Conservation (phyloP, 345 rosid species). For the Adansonia digitata region DNA sequence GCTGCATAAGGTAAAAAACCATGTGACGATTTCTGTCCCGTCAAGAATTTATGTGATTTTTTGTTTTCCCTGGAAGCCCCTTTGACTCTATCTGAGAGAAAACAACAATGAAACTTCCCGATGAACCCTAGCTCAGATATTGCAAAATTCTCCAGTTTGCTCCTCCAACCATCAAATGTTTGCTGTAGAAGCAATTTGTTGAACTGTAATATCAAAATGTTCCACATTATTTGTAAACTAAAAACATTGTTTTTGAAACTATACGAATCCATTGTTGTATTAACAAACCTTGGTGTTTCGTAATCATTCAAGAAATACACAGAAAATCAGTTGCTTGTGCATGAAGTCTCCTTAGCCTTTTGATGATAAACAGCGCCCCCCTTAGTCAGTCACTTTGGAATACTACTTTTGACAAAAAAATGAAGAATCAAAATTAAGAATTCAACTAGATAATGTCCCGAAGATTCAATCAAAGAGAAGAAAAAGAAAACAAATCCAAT, state of each 20-base stretch:
- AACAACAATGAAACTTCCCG: neutral
- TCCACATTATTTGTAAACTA: conserved; percentile 6
- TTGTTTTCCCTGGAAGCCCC: neutral
- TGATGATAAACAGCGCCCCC: neutral
- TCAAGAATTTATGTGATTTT: neutral
- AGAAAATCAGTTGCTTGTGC: neutral
- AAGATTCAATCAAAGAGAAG: neutral
- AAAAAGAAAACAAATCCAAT: too few relatives aligned
- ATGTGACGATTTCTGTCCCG: neutral
- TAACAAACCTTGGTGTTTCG: neutral
- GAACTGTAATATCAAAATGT: conserved; percentile 6
- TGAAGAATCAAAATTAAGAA: neutral
- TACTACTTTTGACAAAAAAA: neutral
- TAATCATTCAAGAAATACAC: conserved; percentile 10
- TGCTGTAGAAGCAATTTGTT: conserved; percentile 2
- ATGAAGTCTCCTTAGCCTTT: neutral
- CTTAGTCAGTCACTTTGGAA: neutral
- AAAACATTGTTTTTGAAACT: neutral
- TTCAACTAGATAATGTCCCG: neutral
- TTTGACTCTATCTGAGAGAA: conserved; percentile 8
- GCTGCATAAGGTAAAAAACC: conserved; percentile 9
- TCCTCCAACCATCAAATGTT: conserved; percentile 15
- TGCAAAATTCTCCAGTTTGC: conserved; percentile 9
- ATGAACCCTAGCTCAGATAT: conserved; percentile 13
- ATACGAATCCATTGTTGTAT: conserved; percentile 14